phyloP scores from a whole-genome alignment of 1,139 yeast genomes.

The Candida freyschussii region DNA sequence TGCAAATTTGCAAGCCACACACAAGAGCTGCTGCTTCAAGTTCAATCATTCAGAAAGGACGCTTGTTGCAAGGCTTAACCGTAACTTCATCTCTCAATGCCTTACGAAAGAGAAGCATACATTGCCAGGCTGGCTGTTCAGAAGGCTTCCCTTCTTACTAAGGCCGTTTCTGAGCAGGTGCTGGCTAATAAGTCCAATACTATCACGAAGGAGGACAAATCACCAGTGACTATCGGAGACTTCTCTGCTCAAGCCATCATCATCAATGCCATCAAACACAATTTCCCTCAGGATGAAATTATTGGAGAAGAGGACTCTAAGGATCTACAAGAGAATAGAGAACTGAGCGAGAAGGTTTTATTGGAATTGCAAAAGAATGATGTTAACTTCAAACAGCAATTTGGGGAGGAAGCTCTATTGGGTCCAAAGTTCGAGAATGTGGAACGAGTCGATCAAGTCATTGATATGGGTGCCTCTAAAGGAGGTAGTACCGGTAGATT shows the following conservation, averaged over 20 bases:
- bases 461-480: constrained; percentile 71
- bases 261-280: constrained; percentile 71
- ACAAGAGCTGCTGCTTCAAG: no score
- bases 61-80: no score
- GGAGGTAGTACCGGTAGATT: constrained; percentile 80
- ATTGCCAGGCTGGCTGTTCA: constrained; percentile 88
- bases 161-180: constrained; percentile 64
- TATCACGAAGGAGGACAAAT: constrained; percentile 78
- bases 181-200: constrained; percentile 53
- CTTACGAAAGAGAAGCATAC: constrained; percentile 51
- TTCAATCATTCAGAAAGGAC: no score
- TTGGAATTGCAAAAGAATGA: constrained; percentile 40
- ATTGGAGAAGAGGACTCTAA: constrained; percentile 94
- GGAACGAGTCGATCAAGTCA: constrained; percentile 53
- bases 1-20: no score
- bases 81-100: no score
- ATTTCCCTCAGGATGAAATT: constrained; percentile 78
- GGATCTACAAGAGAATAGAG: constrained; percentile 47
- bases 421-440: constrained; percentile 35
- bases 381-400: constrained; percentile 29
- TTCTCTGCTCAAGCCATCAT: constrained; percentile 94
- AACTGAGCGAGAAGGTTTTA: constrained; percentile 46
- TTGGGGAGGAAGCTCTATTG: constrained; percentile 21
- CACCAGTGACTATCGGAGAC: constrained; percentile 97
- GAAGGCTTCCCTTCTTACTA: constrained; percentile 77